Conservation (phyloP, 169 alveolate species). For the Toxoplasma gondii region DNA sequence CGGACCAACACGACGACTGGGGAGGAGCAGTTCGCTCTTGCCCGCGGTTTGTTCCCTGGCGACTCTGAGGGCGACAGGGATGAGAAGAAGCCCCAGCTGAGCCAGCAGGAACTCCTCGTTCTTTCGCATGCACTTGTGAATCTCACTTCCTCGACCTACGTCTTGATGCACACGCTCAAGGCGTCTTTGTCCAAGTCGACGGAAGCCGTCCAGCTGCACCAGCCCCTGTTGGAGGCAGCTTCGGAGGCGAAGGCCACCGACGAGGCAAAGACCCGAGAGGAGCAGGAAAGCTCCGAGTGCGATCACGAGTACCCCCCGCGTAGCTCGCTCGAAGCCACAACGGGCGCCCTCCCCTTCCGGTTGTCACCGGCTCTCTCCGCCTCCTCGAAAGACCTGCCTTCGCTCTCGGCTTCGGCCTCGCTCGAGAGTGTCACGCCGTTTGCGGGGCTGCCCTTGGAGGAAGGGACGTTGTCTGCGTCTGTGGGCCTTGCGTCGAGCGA, state of each 20-base stretch:
- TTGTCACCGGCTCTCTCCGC: no score
- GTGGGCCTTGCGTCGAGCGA: no score
- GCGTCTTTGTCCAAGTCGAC: not conserved
- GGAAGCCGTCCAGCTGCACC: not conserved
- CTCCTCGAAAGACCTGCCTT: no score
- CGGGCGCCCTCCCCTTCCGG: no score
- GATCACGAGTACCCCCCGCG: no score
- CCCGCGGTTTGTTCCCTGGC: not conserved
- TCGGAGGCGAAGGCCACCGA: not conserved
- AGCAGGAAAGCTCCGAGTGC: not conserved
- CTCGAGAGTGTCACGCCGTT: no score
- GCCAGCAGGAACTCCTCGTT: not conserved
- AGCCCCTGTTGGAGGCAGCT: not conserved
- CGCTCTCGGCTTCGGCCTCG: no score
- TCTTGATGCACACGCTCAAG: not conserved
- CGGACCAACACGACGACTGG: no score
- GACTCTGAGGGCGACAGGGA: not conserved
- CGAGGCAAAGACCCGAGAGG: not conserved
- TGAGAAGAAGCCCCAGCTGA: not conserved
- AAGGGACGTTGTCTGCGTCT: no score
- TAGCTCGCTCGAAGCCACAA: no score
- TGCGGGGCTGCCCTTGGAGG: no score
- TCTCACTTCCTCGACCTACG: constrained; percentile 27
- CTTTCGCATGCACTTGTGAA: constrained; percentile 3
- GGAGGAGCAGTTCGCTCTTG: not conserved